phyloP scores from a whole-genome alignment of 305 asterid species.

The Euphrasia arctica region DNA sequence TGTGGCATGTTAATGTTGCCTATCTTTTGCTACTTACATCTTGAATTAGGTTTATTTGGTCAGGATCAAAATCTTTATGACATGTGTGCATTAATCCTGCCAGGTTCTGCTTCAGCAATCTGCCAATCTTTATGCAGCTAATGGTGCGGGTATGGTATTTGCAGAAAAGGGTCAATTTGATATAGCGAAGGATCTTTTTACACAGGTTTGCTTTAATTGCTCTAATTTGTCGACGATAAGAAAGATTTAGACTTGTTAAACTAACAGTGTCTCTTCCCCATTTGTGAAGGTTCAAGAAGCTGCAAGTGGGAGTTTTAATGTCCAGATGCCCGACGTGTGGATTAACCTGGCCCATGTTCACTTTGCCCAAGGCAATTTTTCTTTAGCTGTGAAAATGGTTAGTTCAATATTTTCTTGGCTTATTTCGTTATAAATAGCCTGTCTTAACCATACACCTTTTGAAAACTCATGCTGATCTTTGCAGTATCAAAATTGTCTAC shows the following conservation, averaged over 20 bases:
- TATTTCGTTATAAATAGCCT: conserved; percentile 18
- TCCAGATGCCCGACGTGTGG: conserved; percentile 99
- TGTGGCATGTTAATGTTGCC: conserved; percentile 9
- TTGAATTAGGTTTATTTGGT: conserved; percentile 13
- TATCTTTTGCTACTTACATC: conserved; percentile 9
- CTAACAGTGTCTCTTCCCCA: conserved; percentile 24
- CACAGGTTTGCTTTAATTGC: conserved; percentile 64
- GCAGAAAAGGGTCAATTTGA: conserved; percentile 98
- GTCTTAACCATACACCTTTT: conserved; percentile 17
- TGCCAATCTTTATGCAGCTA: conserved; percentile 96
- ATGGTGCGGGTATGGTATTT: conserved; percentile 95
- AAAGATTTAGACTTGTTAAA: conserved; percentile 22
- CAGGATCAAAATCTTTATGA: conserved; percentile 22
- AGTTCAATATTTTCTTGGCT: conserved; percentile 21
- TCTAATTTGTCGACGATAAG: conserved; percentile 20
- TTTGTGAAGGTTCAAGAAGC: conserved; percentile 93
- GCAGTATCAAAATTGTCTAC: conserved; percentile 97
- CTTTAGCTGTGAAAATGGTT: conserved; percentile 98
- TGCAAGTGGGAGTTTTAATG: conserved; percentile 89
- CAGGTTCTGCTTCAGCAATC: conserved; percentile 89
- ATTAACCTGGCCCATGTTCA: conserved; percentile 98
- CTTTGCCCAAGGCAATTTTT: conserved; percentile 94
- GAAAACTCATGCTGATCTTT: conserved; percentile 27
- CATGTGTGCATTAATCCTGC: conserved; percentile 30
- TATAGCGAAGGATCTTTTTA: conserved; percentile 93